phyloP scores from a whole-genome alignment of 2,329 filamentous ascomycete species.

The Aspergillus sclerotialis region DNA sequence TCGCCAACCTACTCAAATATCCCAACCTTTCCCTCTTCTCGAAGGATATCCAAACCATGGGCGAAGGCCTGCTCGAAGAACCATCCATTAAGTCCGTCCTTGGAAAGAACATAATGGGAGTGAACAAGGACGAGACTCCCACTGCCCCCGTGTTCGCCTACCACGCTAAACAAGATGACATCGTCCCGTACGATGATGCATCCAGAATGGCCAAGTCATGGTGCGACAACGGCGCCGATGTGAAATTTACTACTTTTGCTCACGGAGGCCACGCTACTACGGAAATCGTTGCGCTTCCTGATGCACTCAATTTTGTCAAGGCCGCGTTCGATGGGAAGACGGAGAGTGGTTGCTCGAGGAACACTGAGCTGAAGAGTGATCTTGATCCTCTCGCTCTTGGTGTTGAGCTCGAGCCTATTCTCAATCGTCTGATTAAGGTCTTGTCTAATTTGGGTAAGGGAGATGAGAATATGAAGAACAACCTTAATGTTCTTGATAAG shows the following conservation, averaged over 20 bases:
- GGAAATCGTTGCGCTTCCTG: constrained; percentile 14
- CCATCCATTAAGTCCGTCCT: not conserved
- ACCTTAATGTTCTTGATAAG: not conserved
- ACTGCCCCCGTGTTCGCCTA: constrained; percentile 20
- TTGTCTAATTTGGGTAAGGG: constrained; percentile 9
- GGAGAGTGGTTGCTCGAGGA: constrained; percentile 11
- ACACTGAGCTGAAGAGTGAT: constrained; percentile 12
- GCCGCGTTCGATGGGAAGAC: constrained; percentile 18
- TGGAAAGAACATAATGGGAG: constrained; percentile 9
- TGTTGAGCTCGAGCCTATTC: constrained; percentile 14
- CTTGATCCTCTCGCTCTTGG: constrained; percentile 18
- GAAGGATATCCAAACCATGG: constrained; percentile 15
- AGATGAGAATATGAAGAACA: constrained; percentile 12
- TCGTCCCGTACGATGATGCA: constrained; percentile 18
- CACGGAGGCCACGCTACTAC: constrained; percentile 19
- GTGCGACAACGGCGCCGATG: constrained; percentile 14
- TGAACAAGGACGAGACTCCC: constrained; percentile 14
- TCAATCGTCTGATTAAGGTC: constrained; percentile 13
- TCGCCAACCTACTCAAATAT: constrained; percentile 11
- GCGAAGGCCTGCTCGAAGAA: not conserved
- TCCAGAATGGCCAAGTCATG: constrained; percentile 14
- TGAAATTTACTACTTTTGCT: constrained; percentile 18
- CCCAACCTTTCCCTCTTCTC: constrained; percentile 15
- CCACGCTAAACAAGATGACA: constrained; percentile 17
- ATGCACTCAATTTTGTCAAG: constrained; percentile 15